phyloP scores from a whole-genome alignment of 1,284 basidiomycete genomes.

The Lentinula novae-zelandiae region DNA sequence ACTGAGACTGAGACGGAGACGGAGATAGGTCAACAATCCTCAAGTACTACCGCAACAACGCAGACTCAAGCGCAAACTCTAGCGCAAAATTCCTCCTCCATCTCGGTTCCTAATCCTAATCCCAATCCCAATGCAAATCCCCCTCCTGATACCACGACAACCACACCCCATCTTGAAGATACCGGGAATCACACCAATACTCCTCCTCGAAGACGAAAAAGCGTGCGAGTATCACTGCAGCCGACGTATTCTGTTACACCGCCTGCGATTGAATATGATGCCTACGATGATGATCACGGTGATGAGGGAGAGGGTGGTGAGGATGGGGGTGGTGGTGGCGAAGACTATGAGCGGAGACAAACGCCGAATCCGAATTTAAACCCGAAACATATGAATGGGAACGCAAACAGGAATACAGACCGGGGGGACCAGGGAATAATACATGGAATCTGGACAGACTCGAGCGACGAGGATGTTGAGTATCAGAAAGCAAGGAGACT shows the following conservation, averaged over 20 bases:
- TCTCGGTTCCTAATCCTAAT: not conserved
- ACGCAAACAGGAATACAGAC: conserved; percentile 18
- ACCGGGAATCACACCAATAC: not conserved
- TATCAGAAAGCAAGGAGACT: conserved; percentile 55
- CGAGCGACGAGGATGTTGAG: conserved; percentile 61
- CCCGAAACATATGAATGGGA: conserved; percentile 11
- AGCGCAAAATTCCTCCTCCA: not conserved
- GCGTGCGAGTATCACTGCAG: conserved; percentile 67
- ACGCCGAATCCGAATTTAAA: no score
- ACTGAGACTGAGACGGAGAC: not conserved
- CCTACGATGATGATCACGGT: conserved; percentile 31
- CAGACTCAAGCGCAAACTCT: not conserved
- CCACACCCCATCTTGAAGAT: not conserved
- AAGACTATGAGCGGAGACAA: not conserved
- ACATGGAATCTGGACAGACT: conserved; percentile 63
- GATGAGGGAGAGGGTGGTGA: conserved; percentile 15
- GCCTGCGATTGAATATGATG: conserved; percentile 56
- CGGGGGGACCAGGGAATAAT: conserved; percentile 6
- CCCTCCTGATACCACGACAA: not conserved
- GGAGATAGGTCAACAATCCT: not conserved
- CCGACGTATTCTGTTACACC: conserved; percentile 71
- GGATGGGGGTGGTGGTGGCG: conserved; percentile 21
- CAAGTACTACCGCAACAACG: conserved; percentile 5
- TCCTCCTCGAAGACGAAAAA: conserved; percentile 53
- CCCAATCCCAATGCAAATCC: not conserved